A percentile compares a stretch with the other conserved stretches of the same genome.
Conservation (phyloP, 768 basidiomycete species). For the Gymnopilus junonius region DNA sequence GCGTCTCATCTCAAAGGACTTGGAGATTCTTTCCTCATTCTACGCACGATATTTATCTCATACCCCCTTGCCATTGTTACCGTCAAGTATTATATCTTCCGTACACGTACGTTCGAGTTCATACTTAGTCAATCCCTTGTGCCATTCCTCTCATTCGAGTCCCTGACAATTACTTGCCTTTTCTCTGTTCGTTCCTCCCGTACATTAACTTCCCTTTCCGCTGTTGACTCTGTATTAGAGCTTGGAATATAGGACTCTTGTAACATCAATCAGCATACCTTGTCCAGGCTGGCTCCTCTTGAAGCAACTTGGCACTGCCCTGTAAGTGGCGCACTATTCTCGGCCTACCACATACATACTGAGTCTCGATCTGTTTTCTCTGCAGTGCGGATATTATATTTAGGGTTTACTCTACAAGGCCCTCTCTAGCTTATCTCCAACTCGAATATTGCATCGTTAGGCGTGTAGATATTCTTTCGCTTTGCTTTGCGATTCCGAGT, state of each 20-base stretch:
- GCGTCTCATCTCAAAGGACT: neutral
- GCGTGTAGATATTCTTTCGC: too few species aligned
- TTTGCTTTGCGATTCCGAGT: too few species aligned
- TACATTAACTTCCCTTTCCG: neutral
- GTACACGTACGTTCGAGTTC: neutral
- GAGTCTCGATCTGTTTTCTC: too few species aligned
- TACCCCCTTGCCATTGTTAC: neutral
- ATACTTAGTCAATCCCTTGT: conserved; percentile 1
- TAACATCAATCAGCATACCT: too few species aligned
- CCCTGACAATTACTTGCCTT: neutral
- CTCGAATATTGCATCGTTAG: too few species aligned
- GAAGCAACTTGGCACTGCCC: too few species aligned
- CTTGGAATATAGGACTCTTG: neutral
- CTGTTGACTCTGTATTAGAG: neutral
- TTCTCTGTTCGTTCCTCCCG: neutral
- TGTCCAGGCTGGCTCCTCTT: too few species aligned
- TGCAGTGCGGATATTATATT: too few species aligned
- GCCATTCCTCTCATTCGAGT: neutral
- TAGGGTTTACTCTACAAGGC: too few species aligned
- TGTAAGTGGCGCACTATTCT: too few species aligned
- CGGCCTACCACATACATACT: too few species aligned
- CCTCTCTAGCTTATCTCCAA: too few species aligned
- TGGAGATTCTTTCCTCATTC: neutral
- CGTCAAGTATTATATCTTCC: neutral
- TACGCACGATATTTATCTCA: neutral